phyloP scores from a whole-genome alignment of 2,329 filamentous ascomycete species.

The Beauveria sp. region DNA sequence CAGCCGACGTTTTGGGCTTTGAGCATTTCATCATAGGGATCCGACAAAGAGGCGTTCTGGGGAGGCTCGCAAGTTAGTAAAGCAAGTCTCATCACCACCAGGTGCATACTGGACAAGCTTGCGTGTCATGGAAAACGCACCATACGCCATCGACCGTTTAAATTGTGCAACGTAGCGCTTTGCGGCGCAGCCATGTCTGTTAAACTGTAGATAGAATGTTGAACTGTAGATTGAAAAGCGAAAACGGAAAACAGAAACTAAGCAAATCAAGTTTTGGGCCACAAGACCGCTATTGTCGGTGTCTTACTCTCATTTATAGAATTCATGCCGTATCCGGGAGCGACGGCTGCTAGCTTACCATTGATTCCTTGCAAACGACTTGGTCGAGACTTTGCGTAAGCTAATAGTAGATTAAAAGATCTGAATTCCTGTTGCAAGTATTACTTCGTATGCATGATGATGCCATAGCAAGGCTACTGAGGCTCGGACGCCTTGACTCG shows the following conservation, averaged over 20 bases:
- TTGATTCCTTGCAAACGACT: too few species aligned
- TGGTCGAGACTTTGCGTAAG: neutral
- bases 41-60: neutral
- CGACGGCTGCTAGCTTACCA: too few species aligned
- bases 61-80: neutral
- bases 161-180: neutral
- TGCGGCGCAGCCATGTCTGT: neutral
- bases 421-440: too few species aligned
- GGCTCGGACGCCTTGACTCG: neutral
- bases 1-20: neutral
- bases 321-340: too few species aligned
- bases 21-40: constrained; percentile 5
- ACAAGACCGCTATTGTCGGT: neutral
- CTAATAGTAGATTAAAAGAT: neutral
- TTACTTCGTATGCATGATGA: too few species aligned
- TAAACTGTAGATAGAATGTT: neutral
- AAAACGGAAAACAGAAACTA: neutral
- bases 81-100: too few species aligned
- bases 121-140: neutral
- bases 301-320: neutral
- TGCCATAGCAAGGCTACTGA: too few species aligned
- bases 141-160: neutral
- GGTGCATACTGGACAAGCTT: too few species aligned
- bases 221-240: neutral
- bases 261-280: neutral